A percentile compares a stretch with the other conserved stretches of the same genome.
Conservation (phyloP, 1,139 yeast species). For the Geotrichum histeridarum region DNA sequence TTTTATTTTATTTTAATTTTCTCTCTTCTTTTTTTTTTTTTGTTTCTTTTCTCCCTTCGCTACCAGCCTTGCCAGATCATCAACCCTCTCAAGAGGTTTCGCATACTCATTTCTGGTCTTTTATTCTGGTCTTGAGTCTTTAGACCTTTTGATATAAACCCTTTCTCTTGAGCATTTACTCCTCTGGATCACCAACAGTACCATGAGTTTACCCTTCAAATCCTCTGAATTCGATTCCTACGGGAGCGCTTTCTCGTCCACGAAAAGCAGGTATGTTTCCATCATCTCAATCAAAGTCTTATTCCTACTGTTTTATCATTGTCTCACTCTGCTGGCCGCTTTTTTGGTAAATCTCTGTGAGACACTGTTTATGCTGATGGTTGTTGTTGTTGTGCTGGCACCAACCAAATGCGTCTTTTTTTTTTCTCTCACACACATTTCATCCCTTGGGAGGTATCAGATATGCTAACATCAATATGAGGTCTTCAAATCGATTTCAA, state of each 20-base stretch:
- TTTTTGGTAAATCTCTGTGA: no score
- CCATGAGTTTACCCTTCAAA: conserved; percentile 32
- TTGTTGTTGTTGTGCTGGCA: not conserved
- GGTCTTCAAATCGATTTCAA: conserved; percentile 10
- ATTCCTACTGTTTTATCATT: not conserved
- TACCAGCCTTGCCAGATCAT: no score
- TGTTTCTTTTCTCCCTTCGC: not conserved
- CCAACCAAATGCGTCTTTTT: not conserved
- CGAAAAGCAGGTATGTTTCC: conserved; percentile 15
- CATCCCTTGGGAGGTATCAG: not conserved
- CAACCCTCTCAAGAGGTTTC: no score
- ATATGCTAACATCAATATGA: not conserved
- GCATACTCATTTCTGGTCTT: no score
- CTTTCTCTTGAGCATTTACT: no score
- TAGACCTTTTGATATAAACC: no score
- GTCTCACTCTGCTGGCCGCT: not conserved
- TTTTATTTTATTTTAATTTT: no score
- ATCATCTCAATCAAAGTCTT: not conserved
- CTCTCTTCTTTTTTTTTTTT: no score
- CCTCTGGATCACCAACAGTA: not conserved
- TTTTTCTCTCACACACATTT: not conserved
- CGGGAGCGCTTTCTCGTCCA: conserved; percentile 9
- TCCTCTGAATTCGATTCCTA: conserved; percentile 29
- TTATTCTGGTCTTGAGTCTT: no score
- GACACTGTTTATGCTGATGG: not conserved